A percentile compares a stretch with the other conserved stretches of the same genome.
Conservation (phyloP, 2,329 filamentous ascomycete genomes). For the Sporothrix schenckii region DNA sequence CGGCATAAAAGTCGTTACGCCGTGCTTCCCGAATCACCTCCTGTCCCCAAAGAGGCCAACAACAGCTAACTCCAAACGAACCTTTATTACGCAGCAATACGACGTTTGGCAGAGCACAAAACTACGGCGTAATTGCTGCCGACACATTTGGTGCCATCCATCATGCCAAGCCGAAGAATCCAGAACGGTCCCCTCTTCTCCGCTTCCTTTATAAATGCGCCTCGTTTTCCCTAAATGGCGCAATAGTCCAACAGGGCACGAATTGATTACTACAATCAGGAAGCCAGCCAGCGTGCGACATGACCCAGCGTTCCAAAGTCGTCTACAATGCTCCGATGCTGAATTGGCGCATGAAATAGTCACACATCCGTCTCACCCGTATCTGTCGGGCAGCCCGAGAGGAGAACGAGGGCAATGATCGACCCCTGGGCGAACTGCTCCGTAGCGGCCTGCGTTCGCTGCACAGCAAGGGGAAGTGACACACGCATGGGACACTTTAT, state of each 20-base stretch:
- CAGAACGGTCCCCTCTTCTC: constrained; percentile 8
- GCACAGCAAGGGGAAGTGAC: neutral
- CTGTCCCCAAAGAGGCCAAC: too few relatives aligned
- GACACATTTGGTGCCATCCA: neutral
- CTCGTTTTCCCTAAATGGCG: neutral
- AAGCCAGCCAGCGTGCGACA: neutral
- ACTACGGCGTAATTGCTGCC: neutral
- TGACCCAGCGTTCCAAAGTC: neutral
- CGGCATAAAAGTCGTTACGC: too few relatives aligned
- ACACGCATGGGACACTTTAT: neutral
- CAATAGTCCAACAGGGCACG: neutral
- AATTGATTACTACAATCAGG: constrained; percentile 16
- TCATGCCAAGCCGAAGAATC: neutral
- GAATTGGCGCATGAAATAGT: too few relatives aligned
- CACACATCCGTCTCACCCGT: neutral
- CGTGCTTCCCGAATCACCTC: too few relatives aligned
- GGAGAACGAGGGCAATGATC: neutral
- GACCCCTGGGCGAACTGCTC: neutral
- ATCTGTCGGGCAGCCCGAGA: neutral
- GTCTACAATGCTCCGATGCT: neutral
- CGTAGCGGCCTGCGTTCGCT: neutral
- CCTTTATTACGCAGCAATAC: neutral
- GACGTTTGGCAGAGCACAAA: neutral
- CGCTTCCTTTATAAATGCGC: neutral
- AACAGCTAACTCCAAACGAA: too few relatives aligned